Percentiles rank a stretch among this genome's conserved stretches.
phyloP scores from a whole-genome alignment of 371 early-diverging fungal species.

The Smittium culicis region DNA sequence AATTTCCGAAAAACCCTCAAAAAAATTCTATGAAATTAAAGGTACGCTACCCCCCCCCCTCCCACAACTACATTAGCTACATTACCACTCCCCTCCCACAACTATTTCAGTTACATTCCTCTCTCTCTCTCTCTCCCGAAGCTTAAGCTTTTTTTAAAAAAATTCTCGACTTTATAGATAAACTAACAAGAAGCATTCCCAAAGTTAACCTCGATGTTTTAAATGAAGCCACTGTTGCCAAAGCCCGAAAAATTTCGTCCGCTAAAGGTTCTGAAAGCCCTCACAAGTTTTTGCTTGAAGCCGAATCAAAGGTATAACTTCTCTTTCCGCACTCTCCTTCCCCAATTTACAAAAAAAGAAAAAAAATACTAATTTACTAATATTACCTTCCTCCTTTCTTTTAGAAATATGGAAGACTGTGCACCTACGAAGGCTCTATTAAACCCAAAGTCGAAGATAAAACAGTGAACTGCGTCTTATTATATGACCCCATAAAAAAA shows the following conservation, averaged over 20 bases:
- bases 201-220: slow-evolving; percentile 8
- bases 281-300: background rate
- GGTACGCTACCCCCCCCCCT: background rate
- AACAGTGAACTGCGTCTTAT: slow-evolving; percentile 2
- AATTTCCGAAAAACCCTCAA: background rate
- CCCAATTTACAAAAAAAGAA: too few species aligned
- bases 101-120: too few species aligned
- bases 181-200: background rate
- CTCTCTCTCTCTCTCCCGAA: too few species aligned
- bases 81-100: too few species aligned
- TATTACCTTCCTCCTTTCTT: background rate
- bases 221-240: background rate
- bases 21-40: background rate
- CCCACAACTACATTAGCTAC: too few species aligned
- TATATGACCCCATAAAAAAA: slow-evolving; percentile 10
- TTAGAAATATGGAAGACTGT: slow-evolving; percentile 9
- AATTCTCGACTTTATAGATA: too few species aligned
- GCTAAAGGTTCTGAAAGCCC: background rate
- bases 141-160: too few species aligned
- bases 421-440: slow-evolving; percentile 6
- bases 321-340: background rate
- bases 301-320: slow-evolving; percentile 1
- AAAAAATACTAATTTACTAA: background rate
- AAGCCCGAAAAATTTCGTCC: background rate
- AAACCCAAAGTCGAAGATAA: background rate